Percentiles rank a stretch among this genome's conserved stretches.
phyloP scores from a whole-genome alignment of 2,329 filamentous ascomycete genomes.

The Colletotrichum simmondsii region DNA sequence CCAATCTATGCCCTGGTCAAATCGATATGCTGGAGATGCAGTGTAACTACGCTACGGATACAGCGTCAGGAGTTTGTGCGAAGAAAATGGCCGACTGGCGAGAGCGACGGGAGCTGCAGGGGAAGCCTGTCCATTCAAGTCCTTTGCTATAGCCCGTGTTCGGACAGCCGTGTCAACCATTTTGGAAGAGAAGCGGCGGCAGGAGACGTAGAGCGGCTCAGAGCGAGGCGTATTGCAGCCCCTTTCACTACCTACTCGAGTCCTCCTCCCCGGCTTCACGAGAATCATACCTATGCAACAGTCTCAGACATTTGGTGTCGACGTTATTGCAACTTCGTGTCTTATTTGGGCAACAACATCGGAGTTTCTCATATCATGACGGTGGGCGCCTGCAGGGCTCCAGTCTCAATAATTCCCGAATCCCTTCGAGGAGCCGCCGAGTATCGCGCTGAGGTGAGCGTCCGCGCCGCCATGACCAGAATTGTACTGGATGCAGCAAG shows the following conservation, averaged over 20 bases:
- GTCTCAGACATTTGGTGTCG: not conserved
- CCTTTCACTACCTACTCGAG: not conserved
- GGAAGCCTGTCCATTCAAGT: not conserved
- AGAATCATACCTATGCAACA: not conserved
- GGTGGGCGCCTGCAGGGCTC: not conserved
- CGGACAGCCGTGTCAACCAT: conserved; percentile 12
- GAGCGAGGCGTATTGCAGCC: not conserved
- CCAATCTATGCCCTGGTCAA: conserved; percentile 6
- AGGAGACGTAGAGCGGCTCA: not conserved
- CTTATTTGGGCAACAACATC: conserved; percentile 4
- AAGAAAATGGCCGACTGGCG: conserved; percentile 31
- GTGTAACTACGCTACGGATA: conserved; percentile 2
- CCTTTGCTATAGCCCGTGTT: not conserved
- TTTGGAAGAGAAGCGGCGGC: not conserved
- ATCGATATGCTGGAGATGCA: conserved; percentile 9
- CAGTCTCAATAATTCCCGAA: not conserved
- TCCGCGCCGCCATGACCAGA: conserved; percentile 8
- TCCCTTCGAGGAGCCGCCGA: not conserved
- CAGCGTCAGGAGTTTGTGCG: conserved; percentile 15
- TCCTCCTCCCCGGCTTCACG: not conserved
- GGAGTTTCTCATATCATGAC: not conserved
- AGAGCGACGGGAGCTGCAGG: not conserved
- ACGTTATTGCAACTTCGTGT: conserved; percentile 19
- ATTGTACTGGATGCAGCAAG: not conserved
- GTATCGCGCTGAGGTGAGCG: conserved; percentile 23